Percentiles rank a stretch among this genome's conserved stretches.
Evolutionary conservation across 2,329 filamentous ascomycete species (phyloP).

Genomic region (Lithohypha guttulata): DNA sequence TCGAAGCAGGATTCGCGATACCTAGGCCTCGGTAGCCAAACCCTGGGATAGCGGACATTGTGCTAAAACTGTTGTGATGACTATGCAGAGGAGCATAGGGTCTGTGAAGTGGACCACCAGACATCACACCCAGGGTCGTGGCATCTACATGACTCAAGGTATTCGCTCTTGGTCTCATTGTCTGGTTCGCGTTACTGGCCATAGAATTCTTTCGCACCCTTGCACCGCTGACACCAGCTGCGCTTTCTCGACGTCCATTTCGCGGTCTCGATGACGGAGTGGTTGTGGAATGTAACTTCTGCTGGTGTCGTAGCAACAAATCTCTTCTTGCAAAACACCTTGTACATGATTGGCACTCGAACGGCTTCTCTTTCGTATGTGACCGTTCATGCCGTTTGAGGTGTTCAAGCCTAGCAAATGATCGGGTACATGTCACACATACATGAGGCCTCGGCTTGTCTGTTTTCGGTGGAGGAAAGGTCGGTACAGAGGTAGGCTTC

Average conservation of each 20-base stretch:
- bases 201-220: constrained; percentile 89
- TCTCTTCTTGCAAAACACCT: constrained; percentile 92
- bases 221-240: constrained; percentile 54
- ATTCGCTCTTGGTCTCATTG: constrained; percentile 81
- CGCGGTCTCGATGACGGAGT: constrained; percentile 78
- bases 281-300: constrained; percentile 92
- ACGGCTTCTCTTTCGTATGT: constrained; percentile 98
- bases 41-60: constrained; percentile 43
- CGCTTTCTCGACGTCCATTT: constrained; percentile 76
- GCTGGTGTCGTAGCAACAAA: constrained; percentile 84
- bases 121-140: constrained; percentile 59
- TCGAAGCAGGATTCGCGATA: constrained; percentile 52
- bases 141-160: constrained; percentile 91
- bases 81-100: constrained; percentile 42
- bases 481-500: constrained; percentile 3
- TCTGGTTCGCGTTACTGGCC: constrained; percentile 46
- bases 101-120: constrained; percentile 26
- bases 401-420: constrained; percentile 90
- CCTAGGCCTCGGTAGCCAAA: constrained; percentile 66
- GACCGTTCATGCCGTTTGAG: constrained; percentile 94
- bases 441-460: constrained; percentile 95
- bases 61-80: constrained; percentile 66
- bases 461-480: constrained; percentile 68
- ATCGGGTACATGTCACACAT: constrained; percentile 80
- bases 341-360: constrained; percentile 89